Percentiles rank a stretch among this genome's conserved stretches.
Evolutionary conservation across 768 basidiomycete genomes (phyloP).

Genomic region (Lentinula boryana): DNA sequence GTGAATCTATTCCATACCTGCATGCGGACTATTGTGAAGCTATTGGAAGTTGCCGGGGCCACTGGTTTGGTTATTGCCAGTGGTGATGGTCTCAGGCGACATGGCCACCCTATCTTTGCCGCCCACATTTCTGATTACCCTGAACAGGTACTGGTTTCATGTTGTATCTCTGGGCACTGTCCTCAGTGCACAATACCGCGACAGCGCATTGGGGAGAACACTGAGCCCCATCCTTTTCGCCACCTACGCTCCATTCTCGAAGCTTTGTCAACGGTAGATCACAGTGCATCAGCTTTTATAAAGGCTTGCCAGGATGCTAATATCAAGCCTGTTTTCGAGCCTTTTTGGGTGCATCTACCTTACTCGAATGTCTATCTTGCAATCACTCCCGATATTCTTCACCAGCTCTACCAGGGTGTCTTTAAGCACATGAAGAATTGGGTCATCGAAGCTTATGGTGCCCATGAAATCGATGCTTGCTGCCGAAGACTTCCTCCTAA

Average conservation of each 20-base stretch:
- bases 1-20: no score
- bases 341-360: constrained; percentile 20
- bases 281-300: not conserved
- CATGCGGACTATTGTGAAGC: not conserved
- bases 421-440: constrained; percentile 20
- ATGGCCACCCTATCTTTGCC: no score
- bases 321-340: no score
- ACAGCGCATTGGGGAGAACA: not conserved
- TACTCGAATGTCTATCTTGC: constrained; percentile 15
- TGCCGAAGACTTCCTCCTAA: constrained; percentile 20
- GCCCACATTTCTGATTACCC: constrained; percentile 9
- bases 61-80: not conserved
- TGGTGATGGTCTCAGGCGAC: not conserved
- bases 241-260: not conserved
- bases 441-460: constrained; percentile 12
- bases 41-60: not conserved
- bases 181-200: not conserved
- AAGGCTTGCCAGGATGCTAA: constrained; percentile 3
- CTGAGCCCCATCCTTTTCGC: not conserved
- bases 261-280: not conserved
- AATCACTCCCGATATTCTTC: constrained; percentile 19
- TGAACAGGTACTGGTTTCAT: constrained; percentile 12
- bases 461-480: constrained; percentile 21
- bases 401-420: constrained; percentile 21
- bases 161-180: constrained; percentile 8